Conservation (phyloP, 164 flowering plant species). For the Chloranthus sessilifolius region DNA sequence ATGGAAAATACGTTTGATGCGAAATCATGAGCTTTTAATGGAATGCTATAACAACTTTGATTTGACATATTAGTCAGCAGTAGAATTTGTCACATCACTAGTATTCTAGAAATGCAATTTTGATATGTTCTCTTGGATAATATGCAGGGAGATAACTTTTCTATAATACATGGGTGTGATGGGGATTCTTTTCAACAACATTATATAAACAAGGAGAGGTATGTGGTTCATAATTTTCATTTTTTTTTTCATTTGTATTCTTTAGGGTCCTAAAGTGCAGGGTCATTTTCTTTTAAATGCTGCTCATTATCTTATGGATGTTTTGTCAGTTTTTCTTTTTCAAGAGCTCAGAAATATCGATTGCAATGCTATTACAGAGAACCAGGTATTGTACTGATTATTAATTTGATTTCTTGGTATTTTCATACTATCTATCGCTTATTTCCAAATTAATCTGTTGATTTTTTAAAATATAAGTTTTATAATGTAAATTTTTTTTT, state of each 20-base stretch:
- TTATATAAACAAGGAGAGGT: constrained; percentile 49
- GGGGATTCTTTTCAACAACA: constrained; percentile 59
- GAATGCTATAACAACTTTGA: too few relatives aligned
- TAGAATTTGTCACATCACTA: too few relatives aligned
- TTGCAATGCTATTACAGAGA: constrained; percentile 66
- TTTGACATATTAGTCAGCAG: too few relatives aligned
- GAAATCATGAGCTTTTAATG: too few relatives aligned
- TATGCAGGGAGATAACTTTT: constrained; percentile 58
- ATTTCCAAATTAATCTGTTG: too few relatives aligned
- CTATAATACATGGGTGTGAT: constrained; percentile 56
- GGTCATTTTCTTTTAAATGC: background rate
- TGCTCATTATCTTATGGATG: background rate
- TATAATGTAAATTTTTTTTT: background rate
- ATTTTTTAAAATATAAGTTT: too few relatives aligned
- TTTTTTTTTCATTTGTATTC: background rate
- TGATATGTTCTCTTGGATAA: too few relatives aligned
- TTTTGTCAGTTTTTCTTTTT: constrained; percentile 45
- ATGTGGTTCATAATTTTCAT: constrained; percentile 2
- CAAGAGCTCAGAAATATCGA: constrained; percentile 65
- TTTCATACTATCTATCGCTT: too few relatives aligned
- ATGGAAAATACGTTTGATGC: too few relatives aligned
- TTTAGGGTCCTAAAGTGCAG: background rate
- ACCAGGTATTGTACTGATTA: constrained; percentile 38
- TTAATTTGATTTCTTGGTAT: background rate
- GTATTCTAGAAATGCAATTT: too few relatives aligned